phyloP scores from a whole-genome alignment of 352 stramenopile genomes.

The Globisporangium heterothallicum region DNA sequence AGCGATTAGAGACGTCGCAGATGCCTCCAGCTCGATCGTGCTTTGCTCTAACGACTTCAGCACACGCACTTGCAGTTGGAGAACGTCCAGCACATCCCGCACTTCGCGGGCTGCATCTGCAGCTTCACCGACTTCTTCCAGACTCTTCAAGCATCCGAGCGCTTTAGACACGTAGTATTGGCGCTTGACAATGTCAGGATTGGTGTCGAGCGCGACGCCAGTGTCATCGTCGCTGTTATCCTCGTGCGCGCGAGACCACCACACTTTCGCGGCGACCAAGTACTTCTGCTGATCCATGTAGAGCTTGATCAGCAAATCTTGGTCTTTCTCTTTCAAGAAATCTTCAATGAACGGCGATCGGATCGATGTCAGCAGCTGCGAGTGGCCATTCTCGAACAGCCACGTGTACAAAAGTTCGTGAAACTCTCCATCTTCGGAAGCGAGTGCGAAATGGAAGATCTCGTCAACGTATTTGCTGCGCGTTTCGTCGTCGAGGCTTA shows the following conservation, averaged over 20 bases:
- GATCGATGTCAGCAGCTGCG: slow-evolving; percentile 52
- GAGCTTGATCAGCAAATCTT: slow-evolving; percentile 79
- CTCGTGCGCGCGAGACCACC: slow-evolving; percentile 72
- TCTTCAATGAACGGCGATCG: slow-evolving; percentile 74
- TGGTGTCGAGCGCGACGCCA: slow-evolving; percentile 40
- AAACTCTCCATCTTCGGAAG: slow-evolving; percentile 67
- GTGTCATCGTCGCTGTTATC: slow-evolving; percentile 42
- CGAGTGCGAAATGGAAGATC: slow-evolving; percentile 69
- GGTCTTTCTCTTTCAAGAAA: slow-evolving; percentile 79
- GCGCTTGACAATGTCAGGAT: slow-evolving; percentile 73
- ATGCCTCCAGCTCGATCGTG: slow-evolving; percentile 59
- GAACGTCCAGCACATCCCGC: slow-evolving; percentile 73
- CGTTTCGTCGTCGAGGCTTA: slow-evolving; percentile 62
- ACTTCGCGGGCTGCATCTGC: slow-evolving; percentile 74
- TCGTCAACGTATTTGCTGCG: slow-evolving; percentile 62
- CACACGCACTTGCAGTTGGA: slow-evolving; percentile 80
- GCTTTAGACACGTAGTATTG: slow-evolving; percentile 82
- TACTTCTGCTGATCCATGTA: slow-evolving; percentile 88
- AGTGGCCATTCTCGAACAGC: slow-evolving; percentile 71
- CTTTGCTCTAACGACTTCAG: slow-evolving; percentile 70
- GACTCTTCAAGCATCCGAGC: slow-evolving; percentile 67
- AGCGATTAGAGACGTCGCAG: slow-evolving; percentile 18
- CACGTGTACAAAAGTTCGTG: slow-evolving; percentile 79
- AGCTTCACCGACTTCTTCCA: slow-evolving; percentile 67
- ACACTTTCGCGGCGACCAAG: slow-evolving; percentile 75